Evolutionary conservation across 768 basidiomycete species (phyloP), one percentile per base, ranked within the genome.

Genomic region (Macrolepiota fuliginosa): DNA sequence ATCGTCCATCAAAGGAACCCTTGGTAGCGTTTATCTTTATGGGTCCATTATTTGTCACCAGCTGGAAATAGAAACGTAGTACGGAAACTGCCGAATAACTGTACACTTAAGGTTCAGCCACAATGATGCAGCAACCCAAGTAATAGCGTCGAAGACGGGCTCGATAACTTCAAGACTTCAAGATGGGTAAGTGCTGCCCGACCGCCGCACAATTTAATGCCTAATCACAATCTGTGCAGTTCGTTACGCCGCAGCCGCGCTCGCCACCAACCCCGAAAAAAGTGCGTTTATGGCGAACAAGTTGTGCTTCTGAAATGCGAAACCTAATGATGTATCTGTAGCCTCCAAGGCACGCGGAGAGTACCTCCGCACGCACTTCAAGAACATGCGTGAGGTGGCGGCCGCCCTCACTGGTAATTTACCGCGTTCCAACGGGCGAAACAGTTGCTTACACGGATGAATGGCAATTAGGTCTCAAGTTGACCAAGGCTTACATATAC

Each of bases 371-470:
- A 98, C 97, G 52, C 96, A 98, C 83, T 99, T 97, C 89, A 99
- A 99, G 90, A 99, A 98, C 87, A 98, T 97, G 94, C 89, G 93
- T 65, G 97, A 99, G 79, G 97, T 98, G 60, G 96, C 92, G 55
- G 96, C 96, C 66, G 94, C 92, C 67, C 82, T 98, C 66, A 85
- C 89, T 66, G 96, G 95, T 94, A 66, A 71, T 83, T 77, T 45
- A 37, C 3, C 17, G 40, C n/a, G 10, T 22, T 27, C 39, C 13
- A 19, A 2, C 25, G 35, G 47, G 15, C 2, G 13, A 45, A 57
- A 52, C 50, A 46, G 55, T 56, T 47, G 27, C 32, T 37, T 29
- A n/a, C n/a, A 3, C 58, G 25, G 36, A 58, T 54, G 47, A 17
- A 15, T 39, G 22, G 15, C 24, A 32, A 56, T 50, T 32, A 96